phyloP scores from a whole-genome alignment of 495 filamentous ascomycete genomes.

The Massariosphaeria phaeospora region DNA sequence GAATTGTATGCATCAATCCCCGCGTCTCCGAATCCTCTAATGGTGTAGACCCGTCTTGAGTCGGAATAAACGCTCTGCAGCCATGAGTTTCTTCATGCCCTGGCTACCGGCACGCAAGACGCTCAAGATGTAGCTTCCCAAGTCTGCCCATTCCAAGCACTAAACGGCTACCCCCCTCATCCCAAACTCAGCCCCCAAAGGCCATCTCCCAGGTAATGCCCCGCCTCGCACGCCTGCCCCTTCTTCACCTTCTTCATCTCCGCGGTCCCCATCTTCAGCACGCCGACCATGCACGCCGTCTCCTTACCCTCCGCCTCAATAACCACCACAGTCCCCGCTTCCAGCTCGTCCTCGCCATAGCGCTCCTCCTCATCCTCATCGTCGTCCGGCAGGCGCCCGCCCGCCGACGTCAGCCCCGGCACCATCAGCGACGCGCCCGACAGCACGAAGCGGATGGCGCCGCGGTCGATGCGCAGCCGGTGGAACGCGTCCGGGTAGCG shows the following conservation, averaged over 20 bases:
- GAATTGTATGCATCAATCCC: neutral
- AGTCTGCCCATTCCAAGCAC: neutral
- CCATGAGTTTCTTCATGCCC: no score
- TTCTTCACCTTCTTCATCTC: constrained; percentile 91
- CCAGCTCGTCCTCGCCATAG: constrained; percentile 54
- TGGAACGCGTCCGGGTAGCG: constrained; percentile 61
- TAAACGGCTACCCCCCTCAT: constrained; percentile 39
- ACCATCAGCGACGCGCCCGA: constrained; percentile 92
- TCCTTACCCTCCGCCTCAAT: constrained; percentile 90
- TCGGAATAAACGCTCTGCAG: no score
- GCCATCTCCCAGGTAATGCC: constrained; percentile 92
- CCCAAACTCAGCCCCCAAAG: constrained; percentile 77
- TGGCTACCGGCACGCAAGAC: no score
- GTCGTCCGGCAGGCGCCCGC: constrained; percentile 65
- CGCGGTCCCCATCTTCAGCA: constrained; percentile 80
- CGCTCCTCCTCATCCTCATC: constrained; percentile 39
- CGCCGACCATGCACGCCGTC: constrained; percentile 81
- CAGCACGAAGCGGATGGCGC: constrained; percentile 94
- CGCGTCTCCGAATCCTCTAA: neutral
- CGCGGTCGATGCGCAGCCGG: constrained; percentile 74
- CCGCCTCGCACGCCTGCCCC: constrained; percentile 85
- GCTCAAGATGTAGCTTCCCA: neutral
- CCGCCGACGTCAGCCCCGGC: constrained; percentile 77
- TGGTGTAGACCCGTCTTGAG: no score
- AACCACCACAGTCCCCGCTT: constrained; percentile 75